Base-by-base conservation (phyloP, 371 early-diverging fungal species). In the Apophysomyces elegans region DNA sequence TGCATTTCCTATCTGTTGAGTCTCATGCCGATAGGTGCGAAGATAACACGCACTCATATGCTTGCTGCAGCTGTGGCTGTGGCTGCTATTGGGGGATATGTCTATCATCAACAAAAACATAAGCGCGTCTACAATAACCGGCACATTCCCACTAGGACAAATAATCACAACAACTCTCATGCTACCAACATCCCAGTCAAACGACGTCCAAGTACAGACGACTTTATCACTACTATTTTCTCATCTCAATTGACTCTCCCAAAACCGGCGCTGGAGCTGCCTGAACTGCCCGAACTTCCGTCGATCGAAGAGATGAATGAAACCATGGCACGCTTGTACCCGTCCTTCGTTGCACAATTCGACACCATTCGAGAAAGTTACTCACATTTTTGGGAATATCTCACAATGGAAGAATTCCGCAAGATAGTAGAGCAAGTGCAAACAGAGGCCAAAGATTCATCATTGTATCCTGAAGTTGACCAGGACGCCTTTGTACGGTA, bases 401-500 rank as follows among this genome's bases (percentile, higher is more conserved):
- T 67, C 11, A 41, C 62, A 37, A 63, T 75, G 62, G 66, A 64
- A 50, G 69, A 67, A 9, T 69, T 68, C 32, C 63, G 50, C 16
- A 67, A 62, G 32, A 56, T 67, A 45, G 32, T 67, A 6, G 63
- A 70, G 13, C 63, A 68, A 14, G 54, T 64, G 9, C 36, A 39
- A 26, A 13, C 16, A 41, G 64, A 63, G 9, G 57, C 63, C 12
- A 38, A 59, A 41, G 56, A 66, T 61, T 35, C 56, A 36, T 37
- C 39, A 5, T 35, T 45, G 21, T 57, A 73, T 62, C 71, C 73
- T 7, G 71, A 70, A 46, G 57, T 71, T 1, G 39, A 37, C 8
- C 37, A 44, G 38, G 72, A 75, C 37, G 75, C 75, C 16, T 58
- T 14, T 4, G 69, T 75, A 37, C 58, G 74, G 71, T 65, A 62